phyloP scores from a whole-genome alignment of 2,329 filamentous ascomycete genomes.

The Pestalotiopsis sp. region DNA sequence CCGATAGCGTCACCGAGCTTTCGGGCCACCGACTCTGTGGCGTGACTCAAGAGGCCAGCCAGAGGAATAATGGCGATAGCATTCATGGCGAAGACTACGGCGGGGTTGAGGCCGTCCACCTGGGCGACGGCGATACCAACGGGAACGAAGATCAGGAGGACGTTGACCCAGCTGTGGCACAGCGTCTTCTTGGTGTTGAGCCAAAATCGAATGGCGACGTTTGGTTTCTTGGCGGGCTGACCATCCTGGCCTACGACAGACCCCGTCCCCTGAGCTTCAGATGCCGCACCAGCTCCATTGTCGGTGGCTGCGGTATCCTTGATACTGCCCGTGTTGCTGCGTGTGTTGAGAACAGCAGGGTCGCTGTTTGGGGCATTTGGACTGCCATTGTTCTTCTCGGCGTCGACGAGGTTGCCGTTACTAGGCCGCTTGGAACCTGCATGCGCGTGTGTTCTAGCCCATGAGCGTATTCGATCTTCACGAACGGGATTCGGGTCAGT shows the following conservation, averaged over 20 bases:
- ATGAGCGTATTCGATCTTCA: conserved; percentile 60
- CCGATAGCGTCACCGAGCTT: conserved; percentile 74
- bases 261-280: conserved; percentile 58
- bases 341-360: conserved; percentile 23
- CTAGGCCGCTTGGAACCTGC: conserved; percentile 48
- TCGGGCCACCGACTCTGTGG: conserved; percentile 74
- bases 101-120: conserved; percentile 55
- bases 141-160: conserved; percentile 77
- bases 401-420: conserved; percentile 37
- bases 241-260: conserved; percentile 51
- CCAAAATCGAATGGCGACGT: conserved; percentile 38
- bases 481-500: conserved; percentile 48
- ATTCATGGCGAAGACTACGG: conserved; percentile 73
- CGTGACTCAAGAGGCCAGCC: conserved; percentile 71
- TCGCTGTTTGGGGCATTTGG: conserved; percentile 23
- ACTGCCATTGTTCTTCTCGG: conserved; percentile 21
- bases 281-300: conserved; percentile 39
- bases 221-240: conserved; percentile 30
- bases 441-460: conserved; percentile 58
- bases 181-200: conserved; percentile 63
- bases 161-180: conserved; percentile 76
- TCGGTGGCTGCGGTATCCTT: conserved; percentile 34
- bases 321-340: conserved; percentile 25
- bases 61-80: conserved; percentile 76
- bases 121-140: conserved; percentile 71